phyloP scores from a whole-genome alignment of 108 stramenopile species.

The Fistulifera pelliculosa region DNA sequence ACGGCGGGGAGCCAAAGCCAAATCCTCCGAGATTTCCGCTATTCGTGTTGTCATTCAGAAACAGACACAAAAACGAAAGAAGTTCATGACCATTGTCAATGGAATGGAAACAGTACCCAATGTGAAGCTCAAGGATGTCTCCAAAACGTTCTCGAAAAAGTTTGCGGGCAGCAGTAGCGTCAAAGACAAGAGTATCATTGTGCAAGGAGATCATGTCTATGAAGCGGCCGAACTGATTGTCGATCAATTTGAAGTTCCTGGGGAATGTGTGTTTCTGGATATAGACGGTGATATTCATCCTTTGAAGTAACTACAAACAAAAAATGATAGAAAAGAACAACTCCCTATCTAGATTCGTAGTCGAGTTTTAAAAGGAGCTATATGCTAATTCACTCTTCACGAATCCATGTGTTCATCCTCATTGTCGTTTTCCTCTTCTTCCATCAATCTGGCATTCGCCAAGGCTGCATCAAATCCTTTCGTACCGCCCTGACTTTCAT shows the following conservation, averaged over 20 bases:
- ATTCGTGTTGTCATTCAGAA: conserved; percentile 74
- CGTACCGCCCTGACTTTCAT: conserved; percentile 71
- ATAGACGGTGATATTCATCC: conserved; percentile 74
- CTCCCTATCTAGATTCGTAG: too few species aligned
- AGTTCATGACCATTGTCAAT: conserved; percentile 80
- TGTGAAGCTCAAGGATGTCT: conserved; percentile 89
- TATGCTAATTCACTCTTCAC: background rate
- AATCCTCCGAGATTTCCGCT: conserved; percentile 18
- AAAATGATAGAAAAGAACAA: too few species aligned
- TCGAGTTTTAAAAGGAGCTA: too few species aligned
- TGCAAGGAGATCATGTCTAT: conserved; percentile 94
- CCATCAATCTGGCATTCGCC: conserved; percentile 36
- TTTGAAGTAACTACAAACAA: conserved; percentile 16
- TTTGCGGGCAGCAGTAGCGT: conserved; percentile 91
- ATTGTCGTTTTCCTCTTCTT: background rate
- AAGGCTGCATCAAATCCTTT: conserved; percentile 64
- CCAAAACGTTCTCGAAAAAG: conserved; percentile 83
- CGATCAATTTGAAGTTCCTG: conserved; percentile 66
- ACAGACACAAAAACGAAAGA: conserved; percentile 65
- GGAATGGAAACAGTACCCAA: conserved; percentile 89
- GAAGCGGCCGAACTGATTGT: conserved; percentile 90
- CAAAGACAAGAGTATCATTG: conserved; percentile 92
- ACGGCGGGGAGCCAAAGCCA: conserved; percentile 69
- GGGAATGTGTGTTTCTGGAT: conserved; percentile 61
- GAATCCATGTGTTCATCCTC: background rate